These are phyloP conservation scores for Daphne laureola DNA, from an alignment of 441 rosid genomes.

Conservation along the genomic window DNA sequence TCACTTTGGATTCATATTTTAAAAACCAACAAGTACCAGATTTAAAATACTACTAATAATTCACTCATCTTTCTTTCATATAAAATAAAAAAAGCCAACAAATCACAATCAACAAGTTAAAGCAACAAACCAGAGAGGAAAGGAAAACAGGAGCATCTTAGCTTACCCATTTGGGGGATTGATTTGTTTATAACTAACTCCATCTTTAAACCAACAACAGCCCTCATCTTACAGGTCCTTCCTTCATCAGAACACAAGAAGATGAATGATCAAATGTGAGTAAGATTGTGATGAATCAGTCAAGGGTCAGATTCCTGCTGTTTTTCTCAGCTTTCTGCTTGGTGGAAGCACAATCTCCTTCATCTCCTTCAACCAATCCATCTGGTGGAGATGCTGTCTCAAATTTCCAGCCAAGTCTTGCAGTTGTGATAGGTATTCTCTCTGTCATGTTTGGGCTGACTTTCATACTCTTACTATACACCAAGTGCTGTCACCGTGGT, in stretches of 20 bases:
- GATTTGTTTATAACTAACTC: conserved; percentile 3
- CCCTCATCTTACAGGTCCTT: background rate
- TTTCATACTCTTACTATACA: conserved; percentile 46
- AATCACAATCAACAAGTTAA: background rate
- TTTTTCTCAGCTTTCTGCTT: conserved; percentile 13
- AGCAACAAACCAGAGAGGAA: conserved; percentile 7
- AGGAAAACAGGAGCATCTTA: background rate
- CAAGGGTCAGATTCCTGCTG: conserved; percentile 1
- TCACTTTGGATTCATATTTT: conserved; percentile 14
- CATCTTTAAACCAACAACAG: conserved; percentile 4
- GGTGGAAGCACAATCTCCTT: conserved; percentile 33
- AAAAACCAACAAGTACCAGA: conserved; percentile 1
- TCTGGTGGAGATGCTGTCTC: conserved; percentile 24
- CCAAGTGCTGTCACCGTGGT: conserved; percentile 50
- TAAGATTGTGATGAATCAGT: conserved; percentile 30
- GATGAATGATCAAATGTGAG: background rate
- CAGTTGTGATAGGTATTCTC: conserved; percentile 66
- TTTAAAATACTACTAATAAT: background rate
- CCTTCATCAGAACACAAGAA: conserved; percentile 9
- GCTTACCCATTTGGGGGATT: conserved; percentile 5
- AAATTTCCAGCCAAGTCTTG: conserved; percentile 63
- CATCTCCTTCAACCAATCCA: background rate
- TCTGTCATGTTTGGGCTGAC: conserved; percentile 57
- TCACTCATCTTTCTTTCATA: too few species aligned
- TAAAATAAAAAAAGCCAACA: background rate